Evolutionary conservation across 2,329 filamentous ascomycete species (phyloP).

Genomic region (Botrytis sinoallii): DNA sequence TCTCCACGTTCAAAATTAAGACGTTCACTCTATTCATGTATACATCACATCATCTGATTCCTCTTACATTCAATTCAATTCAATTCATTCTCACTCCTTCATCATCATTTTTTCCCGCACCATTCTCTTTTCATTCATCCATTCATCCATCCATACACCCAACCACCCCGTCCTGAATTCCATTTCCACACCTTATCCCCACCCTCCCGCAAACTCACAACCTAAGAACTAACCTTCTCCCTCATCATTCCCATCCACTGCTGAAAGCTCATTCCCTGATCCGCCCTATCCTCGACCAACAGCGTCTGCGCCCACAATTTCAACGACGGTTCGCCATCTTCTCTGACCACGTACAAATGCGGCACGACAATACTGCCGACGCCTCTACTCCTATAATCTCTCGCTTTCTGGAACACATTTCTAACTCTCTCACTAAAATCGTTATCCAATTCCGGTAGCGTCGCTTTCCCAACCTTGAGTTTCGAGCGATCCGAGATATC

Average conservation of each 20-base stretch:
- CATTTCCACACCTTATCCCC: background rate
- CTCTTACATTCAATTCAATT: background rate
- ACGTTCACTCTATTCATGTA: background rate
- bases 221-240: conserved; percentile 73
- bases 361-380: conserved; percentile 92
- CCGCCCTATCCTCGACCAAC: conserved; percentile 89
- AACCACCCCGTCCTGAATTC: background rate
- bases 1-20: background rate
- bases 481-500: conserved; percentile 78
- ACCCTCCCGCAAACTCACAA: background rate
- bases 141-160: background rate
- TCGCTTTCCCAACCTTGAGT: conserved; percentile 86
- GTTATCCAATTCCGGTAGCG: conserved; percentile 82
- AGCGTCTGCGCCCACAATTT: conserved; percentile 97
- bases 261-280: conserved; percentile 86
- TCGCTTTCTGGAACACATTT: conserved; percentile 86
- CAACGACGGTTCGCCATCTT: conserved; percentile 92
- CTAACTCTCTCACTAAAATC: conserved; percentile 96
- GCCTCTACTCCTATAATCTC: conserved; percentile 79
- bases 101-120: background rate
- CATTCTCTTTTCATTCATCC: background rate
- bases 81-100: background rate
- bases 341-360: conserved; percentile 87
- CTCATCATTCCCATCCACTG: conserved; percentile 90
- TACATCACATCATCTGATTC: background rate